phyloP scores from a whole-genome alignment of 495 filamentous ascomycete genomes.

The Penicillium desertorum region DNA sequence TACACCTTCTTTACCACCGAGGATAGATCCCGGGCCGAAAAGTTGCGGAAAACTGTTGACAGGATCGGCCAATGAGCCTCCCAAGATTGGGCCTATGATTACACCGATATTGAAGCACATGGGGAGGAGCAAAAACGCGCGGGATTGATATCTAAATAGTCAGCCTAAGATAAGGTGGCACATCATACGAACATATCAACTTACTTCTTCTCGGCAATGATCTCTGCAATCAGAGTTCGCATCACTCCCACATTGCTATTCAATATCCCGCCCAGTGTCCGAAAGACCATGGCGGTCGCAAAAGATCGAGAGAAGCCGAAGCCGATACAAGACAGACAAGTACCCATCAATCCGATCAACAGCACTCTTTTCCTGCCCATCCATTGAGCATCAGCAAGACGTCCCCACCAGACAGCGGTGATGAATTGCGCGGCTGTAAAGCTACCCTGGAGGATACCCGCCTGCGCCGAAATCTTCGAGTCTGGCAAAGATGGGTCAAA shows the following conservation, averaged over 20 bases:
- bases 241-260: slow-evolving; percentile 84
- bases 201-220: slow-evolving; percentile 64
- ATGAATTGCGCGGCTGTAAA: slow-evolving; percentile 78
- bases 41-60: slow-evolving; percentile 60
- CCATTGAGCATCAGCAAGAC: slow-evolving; percentile 65
- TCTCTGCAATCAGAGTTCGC: slow-evolving; percentile 80
- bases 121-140: slow-evolving; percentile 77
- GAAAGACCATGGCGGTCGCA: slow-evolving; percentile 64
- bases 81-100: slow-evolving; percentile 63
- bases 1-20: slow-evolving; percentile 53
- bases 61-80: slow-evolving; percentile 73
- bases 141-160: slow-evolving; percentile 57
- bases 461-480: slow-evolving; percentile 70
- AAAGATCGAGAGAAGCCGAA: slow-evolving; percentile 79
- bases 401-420: slow-evolving; percentile 78
- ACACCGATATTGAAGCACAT: slow-evolving; percentile 78
- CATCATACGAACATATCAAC: slow-evolving; percentile 1
- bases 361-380: slow-evolving; percentile 77
- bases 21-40: slow-evolving; percentile 59
- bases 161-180: neutral
- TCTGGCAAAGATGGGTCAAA: slow-evolving; percentile 63
- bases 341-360: slow-evolving; percentile 71
- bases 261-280: slow-evolving; percentile 69
- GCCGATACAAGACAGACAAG: slow-evolving; percentile 67
- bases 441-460: slow-evolving; percentile 69